Conservation (phyloP, 495 filamentous ascomycete genomes). For the Filosporella fistucella region DNA sequence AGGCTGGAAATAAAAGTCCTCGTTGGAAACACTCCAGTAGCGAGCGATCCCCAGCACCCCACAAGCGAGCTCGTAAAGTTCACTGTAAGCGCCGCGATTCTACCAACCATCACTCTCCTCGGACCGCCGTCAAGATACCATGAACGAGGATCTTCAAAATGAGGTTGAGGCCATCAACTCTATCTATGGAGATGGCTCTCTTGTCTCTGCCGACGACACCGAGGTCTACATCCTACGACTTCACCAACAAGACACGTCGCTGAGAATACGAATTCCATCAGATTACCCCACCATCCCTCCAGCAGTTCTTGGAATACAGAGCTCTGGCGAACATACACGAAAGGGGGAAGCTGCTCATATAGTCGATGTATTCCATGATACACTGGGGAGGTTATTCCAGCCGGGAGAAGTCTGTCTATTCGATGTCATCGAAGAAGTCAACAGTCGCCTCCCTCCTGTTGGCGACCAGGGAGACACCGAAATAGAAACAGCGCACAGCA, state of each 20-base stretch:
- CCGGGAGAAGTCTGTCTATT: conserved; percentile 82
- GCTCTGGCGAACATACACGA: conserved; percentile 46
- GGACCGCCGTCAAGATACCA: conserved; percentile 25
- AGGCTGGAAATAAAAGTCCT: no score
- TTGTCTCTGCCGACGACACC: conserved; percentile 36
- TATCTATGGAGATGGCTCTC: conserved; percentile 74
- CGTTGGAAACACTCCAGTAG: no score
- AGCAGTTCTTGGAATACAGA: conserved; percentile 62
- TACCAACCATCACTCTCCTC: no score
- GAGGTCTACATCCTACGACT: conserved; percentile 46
- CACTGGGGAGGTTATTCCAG: conserved; percentile 59
- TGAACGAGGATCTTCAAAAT: conserved; percentile 74
- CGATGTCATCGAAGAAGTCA: conserved; percentile 70
- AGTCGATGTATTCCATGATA: conserved; percentile 59
- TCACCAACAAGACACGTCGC: conserved; percentile 41
- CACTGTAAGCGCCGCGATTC: no score
- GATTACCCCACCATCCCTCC: conserved; percentile 71
- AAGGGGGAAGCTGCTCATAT: conserved; percentile 68
- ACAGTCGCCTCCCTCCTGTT: conserved; percentile 13
- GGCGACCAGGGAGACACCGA: neutral
- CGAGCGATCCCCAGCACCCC: no score
- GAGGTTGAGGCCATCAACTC: conserved; percentile 90
- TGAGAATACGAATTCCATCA: conserved; percentile 62
- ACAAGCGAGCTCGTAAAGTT: no score
- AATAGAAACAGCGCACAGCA: neutral